Evolutionary conservation across 441 rosid genomes (phyloP), one percentile per base, ranked within the genome.

Genomic region (Manihot esculenta): DNA sequence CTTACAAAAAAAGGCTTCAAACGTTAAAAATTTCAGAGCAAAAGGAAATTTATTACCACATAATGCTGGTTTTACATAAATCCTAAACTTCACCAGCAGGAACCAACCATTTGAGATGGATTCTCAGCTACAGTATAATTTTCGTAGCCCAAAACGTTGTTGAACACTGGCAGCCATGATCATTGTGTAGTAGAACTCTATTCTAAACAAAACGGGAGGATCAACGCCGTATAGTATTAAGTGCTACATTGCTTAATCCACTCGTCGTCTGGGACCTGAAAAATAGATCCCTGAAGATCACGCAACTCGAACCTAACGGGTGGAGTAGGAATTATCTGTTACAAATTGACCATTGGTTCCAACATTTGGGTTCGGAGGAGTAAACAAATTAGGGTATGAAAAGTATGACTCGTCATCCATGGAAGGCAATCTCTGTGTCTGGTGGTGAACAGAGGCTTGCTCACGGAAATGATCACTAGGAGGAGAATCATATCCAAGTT

Each of bases 401-500:
- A 86, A 87, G 84, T 88, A 89, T 5, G 89, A 62, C 38, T 91
- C 95, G 27, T 91, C 98, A 17, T 93, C 98, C 85, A 88, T 77
- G 23, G 97, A 93, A 55, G 85, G 66, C 73, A 78, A 58, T 78
- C 89, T 87, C 69, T 81, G 82, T 2, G 88, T 86, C 77, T 87
- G 89, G 77, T 85, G 86, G 56, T 21, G 64, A 64, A 56, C 63
- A 44, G 72, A 73, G 53, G 75, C 85, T 58, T 64, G 76, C 30
- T 71, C 81, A 61, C 45, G 71, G 50, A 68, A 44, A 62, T 74
- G 84, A 62, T 79, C 76, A 50, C 15, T 45, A 15, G 60, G 69
- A n/a, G 75, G 73, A 23, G 85, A 79, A 66, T 82, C 86, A 47
- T 35, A 68, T 62, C 62, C 84, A 5, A 68, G 48, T 61, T 78